Base-by-base conservation (phyloP, 768 basidiomycete species). In the Porphyrellus cyaneotinctus region DNA sequence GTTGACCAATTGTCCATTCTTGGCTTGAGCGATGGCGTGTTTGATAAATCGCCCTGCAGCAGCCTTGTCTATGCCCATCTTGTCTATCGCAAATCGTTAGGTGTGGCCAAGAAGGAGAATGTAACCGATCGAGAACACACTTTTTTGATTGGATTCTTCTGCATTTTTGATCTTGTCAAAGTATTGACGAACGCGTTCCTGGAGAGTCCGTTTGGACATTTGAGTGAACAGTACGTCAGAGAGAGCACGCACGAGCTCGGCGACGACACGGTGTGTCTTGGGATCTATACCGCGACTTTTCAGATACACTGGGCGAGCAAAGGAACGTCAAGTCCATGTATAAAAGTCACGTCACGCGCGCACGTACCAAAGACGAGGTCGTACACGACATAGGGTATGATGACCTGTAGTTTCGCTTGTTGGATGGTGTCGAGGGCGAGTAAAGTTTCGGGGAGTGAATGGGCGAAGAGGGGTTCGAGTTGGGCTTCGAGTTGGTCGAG, bases 11-110 rank as follows among this genome's bases (percentile, higher is more conserved):
- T 31, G 47, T 1, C 42, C 54, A 36, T 69, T 61, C 45, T 78
- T 75, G 13, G 80, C 81, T 66, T 85, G 85, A 2, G 85, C 72
- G 38, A 91, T 89, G 26, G 89, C 88, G 64, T 88, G 78, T 68
- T 85, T 88, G 67, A 94, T 93, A 70, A 94, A 94, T 28, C 91
- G 82, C 39, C 74, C 72, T 1, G 91, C 91, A 13, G 88, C 91
- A 22, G 73, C 82, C 67, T 87, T 88, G 78, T 94, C 91, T 53
- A 93, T 68, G n/a, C 68, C 70, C 18, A 66, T 30, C 38, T 69
- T 73, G 38, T 71, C 78, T 80, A 63, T 46, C n/a, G 42, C 3
- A 6, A 32, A 4, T 33, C 15, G 31, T 43, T 37, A 43, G 37
- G 33, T 35, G 2, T 3, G 33, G 14, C n/a, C n/a, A n/a, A n/a